phyloP scores from a whole-genome alignment of 2,329 filamentous ascomycete genomes.

The Aspergillus fructus region DNA sequence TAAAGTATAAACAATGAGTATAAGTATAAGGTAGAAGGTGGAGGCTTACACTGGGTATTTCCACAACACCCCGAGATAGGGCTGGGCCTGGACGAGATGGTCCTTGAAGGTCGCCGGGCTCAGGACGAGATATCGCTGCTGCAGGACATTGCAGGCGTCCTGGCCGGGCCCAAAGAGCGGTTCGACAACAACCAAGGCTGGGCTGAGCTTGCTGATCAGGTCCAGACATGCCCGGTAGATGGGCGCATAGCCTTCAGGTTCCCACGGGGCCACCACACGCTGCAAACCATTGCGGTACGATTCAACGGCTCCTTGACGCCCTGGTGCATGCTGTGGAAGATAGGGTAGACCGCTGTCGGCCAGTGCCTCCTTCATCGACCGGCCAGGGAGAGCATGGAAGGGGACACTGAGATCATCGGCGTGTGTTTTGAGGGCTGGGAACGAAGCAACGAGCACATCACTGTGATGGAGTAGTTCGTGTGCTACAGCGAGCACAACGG shows the following conservation, averaged over 20 bases:
- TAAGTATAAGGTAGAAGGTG: not conserved
- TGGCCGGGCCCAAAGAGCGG: not conserved
- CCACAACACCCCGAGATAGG: not conserved
- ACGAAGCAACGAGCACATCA: slow-evolving; percentile 45
- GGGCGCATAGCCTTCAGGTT: not conserved
- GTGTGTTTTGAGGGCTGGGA: slow-evolving; percentile 25
- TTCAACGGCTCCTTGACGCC: not conserved
- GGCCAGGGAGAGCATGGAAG: not conserved
- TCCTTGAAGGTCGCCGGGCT: not conserved
- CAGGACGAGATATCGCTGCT: not conserved
- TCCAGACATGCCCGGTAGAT: not conserved
- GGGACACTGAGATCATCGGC: not conserved
- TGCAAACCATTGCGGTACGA: not conserved
- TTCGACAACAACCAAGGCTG: not conserved
- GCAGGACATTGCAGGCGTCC: not conserved
- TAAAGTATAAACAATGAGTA: not conserved
- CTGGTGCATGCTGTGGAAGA: not conserved
- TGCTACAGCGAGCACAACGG: slow-evolving; percentile 40
- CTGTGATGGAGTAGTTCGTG: slow-evolving; percentile 36
- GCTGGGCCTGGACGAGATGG: not conserved
- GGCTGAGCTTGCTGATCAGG: not conserved
- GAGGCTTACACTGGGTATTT: not conserved
- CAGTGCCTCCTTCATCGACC: not conserved
- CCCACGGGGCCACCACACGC: not conserved
- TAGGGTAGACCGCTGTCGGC: not conserved